These are phyloP conservation scores for Calonectria ilicicola DNA, from an alignment of 2,329 filamentous ascomycete species.

Conservation along the genomic window DNA sequence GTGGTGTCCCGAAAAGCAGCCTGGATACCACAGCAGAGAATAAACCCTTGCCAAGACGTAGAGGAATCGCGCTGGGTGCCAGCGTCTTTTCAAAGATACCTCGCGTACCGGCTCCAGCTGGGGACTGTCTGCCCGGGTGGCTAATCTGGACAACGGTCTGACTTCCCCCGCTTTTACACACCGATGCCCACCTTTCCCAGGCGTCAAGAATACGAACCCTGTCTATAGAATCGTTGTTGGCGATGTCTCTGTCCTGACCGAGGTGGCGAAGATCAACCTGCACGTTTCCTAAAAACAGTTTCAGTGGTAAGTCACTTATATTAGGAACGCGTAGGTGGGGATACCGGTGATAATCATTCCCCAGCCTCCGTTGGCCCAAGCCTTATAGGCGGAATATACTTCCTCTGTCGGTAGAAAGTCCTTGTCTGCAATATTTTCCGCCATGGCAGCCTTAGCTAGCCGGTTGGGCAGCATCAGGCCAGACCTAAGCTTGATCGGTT, in stretches of 20 bases:
- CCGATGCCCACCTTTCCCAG: not conserved
- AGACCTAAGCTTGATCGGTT: slow-evolving; percentile 39
- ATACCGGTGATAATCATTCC: not conserved
- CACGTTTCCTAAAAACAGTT: not conserved
- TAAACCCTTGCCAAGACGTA: not conserved
- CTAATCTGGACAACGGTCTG: not conserved
- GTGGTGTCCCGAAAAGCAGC: slow-evolving; percentile 62
- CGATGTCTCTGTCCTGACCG: not conserved
- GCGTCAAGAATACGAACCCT: not conserved
- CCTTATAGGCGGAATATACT: not conserved
- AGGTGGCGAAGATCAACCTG: not conserved
- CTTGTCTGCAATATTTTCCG: not conserved
- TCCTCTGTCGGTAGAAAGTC: not conserved
- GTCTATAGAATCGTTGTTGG: not conserved
- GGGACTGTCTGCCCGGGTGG: slow-evolving; percentile 4
- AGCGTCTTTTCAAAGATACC: not conserved
- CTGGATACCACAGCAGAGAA: not conserved
- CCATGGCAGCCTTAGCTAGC: slow-evolving; percentile 42
- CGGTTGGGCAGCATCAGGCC: slow-evolving; percentile 65
- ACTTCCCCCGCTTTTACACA: not conserved
- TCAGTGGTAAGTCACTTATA: not conserved
- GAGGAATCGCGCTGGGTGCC: slow-evolving; percentile 3
- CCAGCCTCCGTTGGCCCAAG: slow-evolving; percentile 13
- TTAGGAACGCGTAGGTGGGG: not conserved
- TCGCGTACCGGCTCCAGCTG: not conserved